Base-by-base conservation (phyloP, 441 rosid genomes). In the Adansonia madagascariensis region DNA sequence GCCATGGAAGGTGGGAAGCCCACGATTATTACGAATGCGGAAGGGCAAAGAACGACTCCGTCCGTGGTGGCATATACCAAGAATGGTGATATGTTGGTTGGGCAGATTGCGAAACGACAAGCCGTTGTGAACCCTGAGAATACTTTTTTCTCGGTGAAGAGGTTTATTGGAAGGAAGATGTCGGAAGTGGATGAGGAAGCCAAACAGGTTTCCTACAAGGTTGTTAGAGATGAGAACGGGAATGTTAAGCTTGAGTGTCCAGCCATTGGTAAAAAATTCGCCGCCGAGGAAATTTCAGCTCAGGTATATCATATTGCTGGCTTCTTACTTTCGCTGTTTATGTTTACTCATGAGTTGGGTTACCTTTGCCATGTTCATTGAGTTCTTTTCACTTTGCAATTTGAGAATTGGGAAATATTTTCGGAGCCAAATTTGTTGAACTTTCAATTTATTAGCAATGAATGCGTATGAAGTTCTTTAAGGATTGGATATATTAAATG, bases 1-100 rank as follows among this genome's bases (percentile, higher is more conserved):
- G 99, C 97, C 0, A 94, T 94, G 97, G 98, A 95, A 79, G 99
- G 98, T 62, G 98, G 99, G 31, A 86, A 93, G 80, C 99, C 98
- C 4, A 93, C 97, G 15, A 95, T 95, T 50, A 94, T 93, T 27
- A 90, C 98, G 0, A 93, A 95, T 80, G 92, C 89, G 0, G 99
- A 95, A 80, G 99, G 99, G 20, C 99, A 95, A 80, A 86, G 98
- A 64, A 95, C 98, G 53, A 95, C 97, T 8, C 97, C 98, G 0
- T 91, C 98, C 0, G 97, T 94, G 15, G 98, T 95, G 72, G 98
- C 99, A 0, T 95, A 95, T 72, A 90, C 99, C 0, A 95, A 93
- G 80, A 85, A 63, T 41, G 98, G 98, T 15, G 99, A 95, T 49
- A 75, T 95, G 77, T 84, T 95, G 50, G 99, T 95, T 0, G 99